Conservation (phyloP, 148 eudicot genomes). For the Arctostaphylos glauca region DNA sequence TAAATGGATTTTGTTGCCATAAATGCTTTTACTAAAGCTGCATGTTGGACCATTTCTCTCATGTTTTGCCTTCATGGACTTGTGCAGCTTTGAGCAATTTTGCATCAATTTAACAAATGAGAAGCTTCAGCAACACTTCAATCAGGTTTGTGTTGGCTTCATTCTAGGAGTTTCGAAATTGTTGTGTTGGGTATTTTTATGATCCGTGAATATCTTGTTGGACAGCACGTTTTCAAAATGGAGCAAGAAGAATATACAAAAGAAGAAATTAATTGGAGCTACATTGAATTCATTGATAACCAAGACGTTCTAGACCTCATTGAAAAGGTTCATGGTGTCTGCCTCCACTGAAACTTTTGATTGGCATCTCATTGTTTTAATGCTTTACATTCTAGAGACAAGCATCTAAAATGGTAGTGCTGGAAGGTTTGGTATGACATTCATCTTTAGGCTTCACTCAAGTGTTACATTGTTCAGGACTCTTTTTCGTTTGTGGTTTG, state of each 20-base stretch:
- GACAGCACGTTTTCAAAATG: slow-evolving; percentile 98
- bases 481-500: not conserved
- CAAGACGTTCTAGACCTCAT: slow-evolving; percentile 91
- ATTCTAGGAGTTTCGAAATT: slow-evolving; percentile 7
- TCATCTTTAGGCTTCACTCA: not conserved
- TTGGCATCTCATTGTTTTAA: not conserved
- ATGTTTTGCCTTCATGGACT: not conserved
- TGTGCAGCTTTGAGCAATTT: slow-evolving; percentile 94
- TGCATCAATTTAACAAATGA: slow-evolving; percentile 98
- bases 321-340: slow-evolving; percentile 74
- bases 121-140: slow-evolving; percentile 99
- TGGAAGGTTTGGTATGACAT: not conserved
- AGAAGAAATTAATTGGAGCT: slow-evolving; percentile 98
- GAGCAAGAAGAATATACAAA: slow-evolving; percentile 99
- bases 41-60: slow-evolving; percentile 7
- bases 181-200: slow-evolving; percentile 9
- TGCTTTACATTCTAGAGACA: slow-evolving; percentile 3
- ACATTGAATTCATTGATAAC: slow-evolving; percentile 97
- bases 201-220: slow-evolving; percentile 14
- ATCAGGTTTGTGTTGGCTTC: slow-evolving; percentile 58
- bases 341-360: not conserved
- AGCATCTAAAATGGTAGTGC: not conserved
- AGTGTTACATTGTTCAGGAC: not conserved
- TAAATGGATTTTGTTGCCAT: not conserved
- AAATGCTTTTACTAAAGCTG: not conserved